Base-by-base conservation (phyloP, 1,284 basidiomycete genomes). In the Melampsora occidentalis region DNA sequence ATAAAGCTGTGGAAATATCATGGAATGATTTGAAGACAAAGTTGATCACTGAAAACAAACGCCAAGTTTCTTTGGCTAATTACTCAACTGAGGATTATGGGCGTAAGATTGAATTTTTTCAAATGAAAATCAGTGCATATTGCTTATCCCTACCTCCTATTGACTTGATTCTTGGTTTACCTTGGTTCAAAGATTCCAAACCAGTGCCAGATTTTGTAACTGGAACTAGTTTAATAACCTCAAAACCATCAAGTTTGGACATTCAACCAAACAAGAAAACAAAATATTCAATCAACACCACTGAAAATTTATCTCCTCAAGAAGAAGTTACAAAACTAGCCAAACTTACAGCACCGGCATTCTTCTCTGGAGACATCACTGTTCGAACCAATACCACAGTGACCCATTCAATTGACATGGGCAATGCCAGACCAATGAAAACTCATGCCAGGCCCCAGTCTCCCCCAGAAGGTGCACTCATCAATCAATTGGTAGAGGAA, bases 71-170 rank as follows among this genome's bases (percentile, higher is more conserved):
- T 46, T 16, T 46, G 14, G 42, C 42, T 14, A 46, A 46, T 46
- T 9, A 12, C 10, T 46, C 42, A 14, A 46, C 42, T 12, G 42
- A 46, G 42, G 42, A 46, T 12, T 46, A 12, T 46, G 42, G 42
- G 14, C 42, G 42, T 46, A 46, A 46, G 42, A 46, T 46, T 12
- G 42, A 46, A 16, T 46, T 46, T 3, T 46, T 46, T 46, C 2
- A 12, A 46, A 70, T 39, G 20, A 16, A 42, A 12, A 46, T 59
- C 14, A 53, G 51, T 20, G 28, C 53, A 10, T 70, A 39, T n/a
- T n/a, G 53, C 12, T 39, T 70, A 16, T 61, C 49, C 10, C 33
- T 70, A 0, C 68, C 68, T 10, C 31, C 61, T 16, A 57, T 70
- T 49, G 53, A 70, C 9, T n/a, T 70, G 25, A 35, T 70, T n/a